These are phyloP conservation scores for Mrakiaceae sp. DNA, from an alignment of 1,284 basidiomycete species.

Conservation along the genomic window DNA sequence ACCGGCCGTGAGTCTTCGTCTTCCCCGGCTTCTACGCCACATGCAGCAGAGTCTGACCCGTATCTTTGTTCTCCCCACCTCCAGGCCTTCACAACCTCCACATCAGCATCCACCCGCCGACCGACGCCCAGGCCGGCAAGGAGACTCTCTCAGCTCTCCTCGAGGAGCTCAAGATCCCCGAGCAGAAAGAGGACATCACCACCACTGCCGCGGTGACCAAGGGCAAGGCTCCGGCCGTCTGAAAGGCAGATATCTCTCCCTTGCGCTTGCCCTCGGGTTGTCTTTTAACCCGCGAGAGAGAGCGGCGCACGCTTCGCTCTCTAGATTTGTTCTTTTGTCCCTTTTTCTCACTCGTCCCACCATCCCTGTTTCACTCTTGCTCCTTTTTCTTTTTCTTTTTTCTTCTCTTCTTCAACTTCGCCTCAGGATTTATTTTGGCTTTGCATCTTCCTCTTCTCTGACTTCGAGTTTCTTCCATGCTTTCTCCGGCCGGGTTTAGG, in stretches of 20 bases:
- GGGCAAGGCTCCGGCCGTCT: too few species aligned
- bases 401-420: neutral
- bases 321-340: neutral
- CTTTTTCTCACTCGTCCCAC: neutral
- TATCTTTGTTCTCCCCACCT: neutral
- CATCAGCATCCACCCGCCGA: conserved; percentile 6
- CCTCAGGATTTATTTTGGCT: too few species aligned
- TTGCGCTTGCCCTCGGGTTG: too few species aligned
- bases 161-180: conserved; percentile 11
- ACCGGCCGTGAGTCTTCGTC: conserved; percentile 1
- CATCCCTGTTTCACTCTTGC: neutral
- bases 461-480: too few species aligned
- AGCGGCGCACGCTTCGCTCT: too few species aligned
- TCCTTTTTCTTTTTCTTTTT: neutral
- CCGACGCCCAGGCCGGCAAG: neutral
- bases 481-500: too few species aligned
- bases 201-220: too few species aligned
- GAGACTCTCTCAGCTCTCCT: conserved; percentile 6
- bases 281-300: too few species aligned
- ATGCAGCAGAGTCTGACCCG: neutral
- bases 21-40: neutral
- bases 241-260: too few species aligned
- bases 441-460: too few species aligned
- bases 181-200: neutral
- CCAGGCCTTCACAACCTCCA: conserved; percentile 9